Percentiles rank a stretch among this genome's conserved stretches.
Evolutionary conservation across 495 filamentous ascomycete species (phyloP).

Genomic region (Podospora fimiseda): DNA sequence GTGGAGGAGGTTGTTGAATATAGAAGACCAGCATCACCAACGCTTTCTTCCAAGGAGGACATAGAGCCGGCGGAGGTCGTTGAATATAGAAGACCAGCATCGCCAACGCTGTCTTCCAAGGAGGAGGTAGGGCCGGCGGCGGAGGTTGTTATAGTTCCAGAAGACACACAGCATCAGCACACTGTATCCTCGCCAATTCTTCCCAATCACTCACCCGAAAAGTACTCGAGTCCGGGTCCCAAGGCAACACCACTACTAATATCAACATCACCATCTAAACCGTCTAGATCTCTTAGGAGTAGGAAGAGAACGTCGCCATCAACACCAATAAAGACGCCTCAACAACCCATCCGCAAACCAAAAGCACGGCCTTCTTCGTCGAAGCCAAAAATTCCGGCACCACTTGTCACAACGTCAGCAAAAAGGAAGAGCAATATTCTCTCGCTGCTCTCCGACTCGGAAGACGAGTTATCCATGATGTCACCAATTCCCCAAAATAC

Average conservation of each 20-base stretch:
- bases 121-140: neutral
- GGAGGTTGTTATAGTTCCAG: neutral
- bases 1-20: no score
- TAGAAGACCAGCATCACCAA: neutral
- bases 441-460: conserved; percentile 23
- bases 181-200: conserved; percentile 10
- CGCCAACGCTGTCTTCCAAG: neutral
- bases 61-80: neutral
- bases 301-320: conserved; percentile 1
- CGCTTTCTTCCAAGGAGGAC: neutral
- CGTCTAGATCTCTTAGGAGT: neutral
- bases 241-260: neutral
- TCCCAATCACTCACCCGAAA: neutral
- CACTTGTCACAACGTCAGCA: neutral
- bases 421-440: conserved; percentile 13
- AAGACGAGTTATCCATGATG: conserved; percentile 32
- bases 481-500: conserved; percentile 7
- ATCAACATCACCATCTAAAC: neutral
- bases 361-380: neutral
- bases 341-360: neutral
- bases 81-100: neutral
- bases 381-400: conserved; percentile 1
- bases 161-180: neutral
- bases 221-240: neutral
- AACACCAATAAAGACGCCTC: neutral